Conservation (phyloP, 2,329 filamentous ascomycete genomes). For the Xylariales sp. region DNA sequence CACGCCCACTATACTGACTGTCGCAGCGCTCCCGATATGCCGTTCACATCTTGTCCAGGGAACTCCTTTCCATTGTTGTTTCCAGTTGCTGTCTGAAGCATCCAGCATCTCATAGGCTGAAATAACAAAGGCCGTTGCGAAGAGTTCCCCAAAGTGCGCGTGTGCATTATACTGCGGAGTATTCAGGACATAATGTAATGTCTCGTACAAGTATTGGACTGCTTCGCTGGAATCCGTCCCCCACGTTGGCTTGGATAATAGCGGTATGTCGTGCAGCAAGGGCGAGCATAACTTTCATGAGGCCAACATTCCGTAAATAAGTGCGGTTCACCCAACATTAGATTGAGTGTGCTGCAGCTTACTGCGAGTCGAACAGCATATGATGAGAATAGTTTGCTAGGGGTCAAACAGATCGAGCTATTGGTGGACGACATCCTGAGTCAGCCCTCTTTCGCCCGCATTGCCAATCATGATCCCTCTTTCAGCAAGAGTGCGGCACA, state of each 20-base stretch:
- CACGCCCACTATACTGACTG: slow-evolving; percentile 62
- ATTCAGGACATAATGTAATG: slow-evolving; percentile 55
- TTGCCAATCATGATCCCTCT: slow-evolving; percentile 3
- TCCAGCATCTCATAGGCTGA: slow-evolving; percentile 66
- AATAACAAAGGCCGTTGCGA: slow-evolving; percentile 56
- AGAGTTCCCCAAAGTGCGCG: slow-evolving; percentile 55
- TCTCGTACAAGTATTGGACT: slow-evolving; percentile 57
- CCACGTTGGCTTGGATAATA: slow-evolving; percentile 14
- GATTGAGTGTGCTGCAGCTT: slow-evolving; percentile 3
- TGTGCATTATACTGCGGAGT: slow-evolving; percentile 56
- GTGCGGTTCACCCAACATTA: not conserved
- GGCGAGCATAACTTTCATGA: slow-evolving; percentile 54
- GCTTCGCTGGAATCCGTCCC: slow-evolving; percentile 31
- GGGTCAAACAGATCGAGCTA: slow-evolving; percentile 30
- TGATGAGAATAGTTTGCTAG: slow-evolving; percentile 26
- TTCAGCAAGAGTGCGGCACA: slow-evolving; percentile 26
- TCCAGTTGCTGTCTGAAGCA: slow-evolving; percentile 49
- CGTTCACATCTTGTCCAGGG: slow-evolving; percentile 63
- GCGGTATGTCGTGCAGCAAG: slow-evolving; percentile 45
- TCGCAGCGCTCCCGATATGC: slow-evolving; percentile 50
- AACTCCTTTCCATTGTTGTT: slow-evolving; percentile 58
- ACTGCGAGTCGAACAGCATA: slow-evolving; percentile 29
- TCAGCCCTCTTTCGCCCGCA: not conserved
- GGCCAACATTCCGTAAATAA: slow-evolving; percentile 44
- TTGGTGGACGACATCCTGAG: not conserved